Evolutionary conservation across 192 early-diverging fungal genomes (phyloP).

Genomic region (Mortierella claussenii): DNA sequence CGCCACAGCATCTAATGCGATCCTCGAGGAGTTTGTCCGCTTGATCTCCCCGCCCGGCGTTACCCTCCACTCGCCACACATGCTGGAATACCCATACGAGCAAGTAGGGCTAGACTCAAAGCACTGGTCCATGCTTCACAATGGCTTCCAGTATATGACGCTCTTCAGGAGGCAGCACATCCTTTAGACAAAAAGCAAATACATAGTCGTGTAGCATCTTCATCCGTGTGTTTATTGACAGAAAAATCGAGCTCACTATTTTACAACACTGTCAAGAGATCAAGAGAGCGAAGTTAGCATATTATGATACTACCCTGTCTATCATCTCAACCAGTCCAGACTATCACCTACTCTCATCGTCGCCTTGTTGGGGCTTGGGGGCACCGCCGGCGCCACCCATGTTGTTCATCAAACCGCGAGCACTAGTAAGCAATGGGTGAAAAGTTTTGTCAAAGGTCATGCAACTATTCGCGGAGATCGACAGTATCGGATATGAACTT

Average conservation of each 20-base stretch:
- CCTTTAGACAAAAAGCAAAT: constrained; percentile 46
- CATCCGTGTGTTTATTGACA: not conserved
- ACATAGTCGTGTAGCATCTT: not conserved
- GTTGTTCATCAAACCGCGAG: constrained; percentile 55
- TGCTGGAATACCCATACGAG: constrained; percentile 63
- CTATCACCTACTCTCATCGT: constrained; percentile 24
- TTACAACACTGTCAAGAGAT: constrained; percentile 36
- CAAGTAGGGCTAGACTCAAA: constrained; percentile 59
- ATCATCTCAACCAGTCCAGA: not conserved
- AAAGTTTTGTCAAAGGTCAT: no score
- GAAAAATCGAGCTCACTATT: no score
- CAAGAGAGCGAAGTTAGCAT: no score
- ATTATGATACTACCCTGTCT: no score
- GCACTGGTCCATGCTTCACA: constrained; percentile 62
- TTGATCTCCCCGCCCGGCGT: constrained; percentile 60
- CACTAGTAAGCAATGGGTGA: constrained; percentile 33
- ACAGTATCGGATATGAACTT: no score
- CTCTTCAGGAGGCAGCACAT: constrained; percentile 64
- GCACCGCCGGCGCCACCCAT: constrained; percentile 50
- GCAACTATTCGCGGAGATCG: not conserved
- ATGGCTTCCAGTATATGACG: constrained; percentile 63
- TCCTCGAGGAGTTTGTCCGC: constrained; percentile 61
- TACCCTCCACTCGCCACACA: constrained; percentile 53
- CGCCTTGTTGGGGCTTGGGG: constrained; percentile 13
- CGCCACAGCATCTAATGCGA: constrained; percentile 51